These are phyloP conservation scores for Balakata baccata DNA, from an alignment of 345 rosid species.

Conservation along the genomic window DNA sequence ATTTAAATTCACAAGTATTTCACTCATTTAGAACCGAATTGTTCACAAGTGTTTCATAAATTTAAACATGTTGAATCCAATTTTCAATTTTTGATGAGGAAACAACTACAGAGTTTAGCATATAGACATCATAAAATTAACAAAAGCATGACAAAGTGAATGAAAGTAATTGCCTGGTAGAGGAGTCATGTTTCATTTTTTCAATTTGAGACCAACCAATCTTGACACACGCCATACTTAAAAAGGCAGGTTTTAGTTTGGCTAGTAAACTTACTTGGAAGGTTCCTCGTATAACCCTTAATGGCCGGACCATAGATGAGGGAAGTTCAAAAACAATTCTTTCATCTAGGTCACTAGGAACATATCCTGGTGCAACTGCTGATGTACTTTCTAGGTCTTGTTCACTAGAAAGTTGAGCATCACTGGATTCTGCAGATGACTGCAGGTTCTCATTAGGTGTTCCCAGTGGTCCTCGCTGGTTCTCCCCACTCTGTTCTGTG, in stretches of 20 bases:
- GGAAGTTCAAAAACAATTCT: conserved; percentile 88
- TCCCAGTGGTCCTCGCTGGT: conserved; percentile 43
- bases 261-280: conserved; percentile 65
- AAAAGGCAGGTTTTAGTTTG: background rate
- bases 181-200: background rate
- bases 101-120: background rate
- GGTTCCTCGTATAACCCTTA: conserved; percentile 80
- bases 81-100: background rate
- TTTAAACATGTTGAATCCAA: background rate
- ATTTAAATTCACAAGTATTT: background rate
- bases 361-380: conserved; percentile 72
- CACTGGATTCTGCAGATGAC: conserved; percentile 41
- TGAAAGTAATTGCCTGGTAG: background rate
- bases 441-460: conserved; percentile 50
- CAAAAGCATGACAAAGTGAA: background rate
- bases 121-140: background rate
- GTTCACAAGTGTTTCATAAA: too few relatives aligned
- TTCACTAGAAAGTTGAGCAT: conserved; percentile 48
- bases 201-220: background rate
- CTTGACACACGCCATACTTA: background rate
- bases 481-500: conserved; percentile 41
- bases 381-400: conserved; percentile 54
- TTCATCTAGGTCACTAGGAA: conserved; percentile 86
- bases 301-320: conserved; percentile 91
- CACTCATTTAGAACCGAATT: background rate